Conservation (phyloP, 2,329 filamentous ascomycete species). For the Trichoderma simmonsii region DNA sequence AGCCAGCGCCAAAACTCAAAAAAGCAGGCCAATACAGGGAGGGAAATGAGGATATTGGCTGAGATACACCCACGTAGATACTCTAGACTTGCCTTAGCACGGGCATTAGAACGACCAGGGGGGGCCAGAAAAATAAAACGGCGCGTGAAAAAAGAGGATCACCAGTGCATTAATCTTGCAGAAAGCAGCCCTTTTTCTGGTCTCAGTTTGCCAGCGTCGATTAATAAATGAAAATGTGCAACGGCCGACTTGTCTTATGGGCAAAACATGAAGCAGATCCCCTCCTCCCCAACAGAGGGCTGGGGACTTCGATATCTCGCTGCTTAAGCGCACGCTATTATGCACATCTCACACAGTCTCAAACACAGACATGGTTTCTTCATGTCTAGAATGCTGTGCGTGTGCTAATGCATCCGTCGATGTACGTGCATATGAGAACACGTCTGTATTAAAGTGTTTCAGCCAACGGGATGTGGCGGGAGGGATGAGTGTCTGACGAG, state of each 20-base stretch:
- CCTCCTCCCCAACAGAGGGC: background rate
- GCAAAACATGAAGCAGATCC: conserved; percentile 3
- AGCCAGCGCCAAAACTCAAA: background rate
- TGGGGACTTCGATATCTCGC: background rate
- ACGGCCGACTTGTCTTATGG: background rate
- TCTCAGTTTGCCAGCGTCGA: background rate
- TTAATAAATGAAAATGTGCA: background rate
- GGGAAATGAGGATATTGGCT: background rate
- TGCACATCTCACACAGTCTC: conserved; percentile 7
- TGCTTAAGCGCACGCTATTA: background rate
- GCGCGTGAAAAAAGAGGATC: background rate
- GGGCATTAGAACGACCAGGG: background rate
- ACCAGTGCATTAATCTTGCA: background rate
- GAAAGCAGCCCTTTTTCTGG: background rate
- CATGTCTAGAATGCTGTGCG: background rate
- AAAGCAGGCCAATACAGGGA: background rate
- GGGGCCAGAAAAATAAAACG: background rate
- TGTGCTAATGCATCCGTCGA: background rate
- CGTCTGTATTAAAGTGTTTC: background rate
- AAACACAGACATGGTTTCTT: conserved; percentile 2
- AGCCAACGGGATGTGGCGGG: background rate
- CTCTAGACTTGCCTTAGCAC: background rate
- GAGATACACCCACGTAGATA: background rate
- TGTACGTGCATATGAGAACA: background rate
- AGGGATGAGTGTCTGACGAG: background rate